Percentiles rank a stretch among this genome's conserved stretches.
phyloP scores from a whole-genome alignment of 768 basidiomycete genomes.

The Lactarius psammicola region DNA sequence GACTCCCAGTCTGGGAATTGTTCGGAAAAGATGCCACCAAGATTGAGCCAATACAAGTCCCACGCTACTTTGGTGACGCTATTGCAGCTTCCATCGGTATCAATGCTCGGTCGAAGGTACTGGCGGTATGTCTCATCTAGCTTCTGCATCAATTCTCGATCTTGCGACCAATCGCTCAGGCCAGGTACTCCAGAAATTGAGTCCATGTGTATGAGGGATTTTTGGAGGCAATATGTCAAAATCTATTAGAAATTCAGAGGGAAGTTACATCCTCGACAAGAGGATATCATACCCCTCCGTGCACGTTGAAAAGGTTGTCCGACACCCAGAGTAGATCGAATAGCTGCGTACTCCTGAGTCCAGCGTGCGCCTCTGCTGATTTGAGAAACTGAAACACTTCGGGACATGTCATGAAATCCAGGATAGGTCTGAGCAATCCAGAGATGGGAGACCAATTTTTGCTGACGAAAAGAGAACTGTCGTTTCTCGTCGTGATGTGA shows the following conservation, averaged over 20 bases:
- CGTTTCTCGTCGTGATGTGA: background rate
- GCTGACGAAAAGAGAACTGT: background rate
- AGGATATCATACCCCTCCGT: conserved; percentile 18
- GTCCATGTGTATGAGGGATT: conserved; percentile 3
- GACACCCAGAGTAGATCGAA: conserved; percentile 19
- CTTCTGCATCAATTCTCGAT: background rate
- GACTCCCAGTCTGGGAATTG: background rate
- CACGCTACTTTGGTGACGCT: background rate
- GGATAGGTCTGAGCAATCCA: background rate
- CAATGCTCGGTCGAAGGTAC: background rate
- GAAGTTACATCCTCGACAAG: background rate
- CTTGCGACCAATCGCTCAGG: background rate
- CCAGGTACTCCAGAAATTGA: conserved; percentile 1
- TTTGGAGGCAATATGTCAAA: conserved; percentile 13
- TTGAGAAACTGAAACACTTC: conserved; percentile 14
- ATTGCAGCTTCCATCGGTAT: background rate
- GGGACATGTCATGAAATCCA: conserved; percentile 3
- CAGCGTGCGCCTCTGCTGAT: conserved; percentile 1
- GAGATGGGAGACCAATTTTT: background rate
- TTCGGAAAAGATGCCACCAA: conserved; percentile 10
- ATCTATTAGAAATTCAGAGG: conserved; percentile 4
- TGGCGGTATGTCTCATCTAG: conserved; percentile 13
- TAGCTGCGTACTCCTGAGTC: conserved; percentile 10
- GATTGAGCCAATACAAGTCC: conserved; percentile 16
- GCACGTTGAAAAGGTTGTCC: conserved; percentile 20